A percentile compares a stretch with the other conserved stretches of the same genome.
phyloP scores from a whole-genome alignment of 2,329 filamentous ascomycete species.

The Aureobasidium subglaciale region DNA sequence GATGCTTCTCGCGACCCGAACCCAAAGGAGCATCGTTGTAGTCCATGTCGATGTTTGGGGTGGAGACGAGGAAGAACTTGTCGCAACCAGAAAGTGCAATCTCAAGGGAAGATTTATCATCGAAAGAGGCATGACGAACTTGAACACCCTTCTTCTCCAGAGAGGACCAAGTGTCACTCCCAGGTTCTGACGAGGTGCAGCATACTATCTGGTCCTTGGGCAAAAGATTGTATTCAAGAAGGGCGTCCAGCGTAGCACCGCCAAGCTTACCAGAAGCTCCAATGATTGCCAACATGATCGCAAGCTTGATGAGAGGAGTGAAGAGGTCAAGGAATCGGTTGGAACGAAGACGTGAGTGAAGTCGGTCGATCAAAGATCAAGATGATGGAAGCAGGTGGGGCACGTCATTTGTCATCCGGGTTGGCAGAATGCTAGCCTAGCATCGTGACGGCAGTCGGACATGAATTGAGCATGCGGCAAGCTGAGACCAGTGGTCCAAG shows the following conservation, averaged over 20 bases:
- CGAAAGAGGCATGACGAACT: conserved; percentile 34
- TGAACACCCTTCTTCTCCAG: conserved; percentile 22
- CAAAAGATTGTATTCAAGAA: conserved; percentile 36
- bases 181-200: conserved; percentile 27
- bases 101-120: conserved; percentile 29
- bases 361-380: neutral
- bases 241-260: conserved; percentile 35
- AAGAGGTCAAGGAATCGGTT: neutral
- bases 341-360: neutral
- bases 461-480: neutral
- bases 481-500: neutral
- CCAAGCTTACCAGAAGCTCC: conserved; percentile 42
- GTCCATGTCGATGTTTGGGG: conserved; percentile 37
- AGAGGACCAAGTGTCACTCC: conserved; percentile 17
- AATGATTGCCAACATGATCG: conserved; percentile 32
- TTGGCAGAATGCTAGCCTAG: neutral
- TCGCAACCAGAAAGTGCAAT: conserved; percentile 32
- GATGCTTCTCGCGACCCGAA: conserved; percentile 38
- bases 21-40: conserved; percentile 36
- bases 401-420: conserved; percentile 6
- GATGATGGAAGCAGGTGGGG: neutral
- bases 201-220: conserved; percentile 32
- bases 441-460: neutral
- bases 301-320: neutral
- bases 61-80: conserved; percentile 41